Evolutionary conservation across 805 yeast species (phyloP).

Genomic region (Ogataea ramenticola): DNA sequence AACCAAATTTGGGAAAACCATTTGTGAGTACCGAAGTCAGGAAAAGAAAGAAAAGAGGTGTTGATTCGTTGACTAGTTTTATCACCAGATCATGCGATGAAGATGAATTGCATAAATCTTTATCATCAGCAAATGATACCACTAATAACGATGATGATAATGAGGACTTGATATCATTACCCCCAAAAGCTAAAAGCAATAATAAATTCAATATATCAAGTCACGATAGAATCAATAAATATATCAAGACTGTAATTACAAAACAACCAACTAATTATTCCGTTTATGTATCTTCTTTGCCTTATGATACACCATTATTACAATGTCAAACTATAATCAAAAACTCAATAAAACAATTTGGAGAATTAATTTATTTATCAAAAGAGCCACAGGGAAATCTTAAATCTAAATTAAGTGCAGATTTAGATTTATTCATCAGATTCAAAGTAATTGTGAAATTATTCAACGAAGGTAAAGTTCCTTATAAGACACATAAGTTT

Average conservation of each 20-base stretch:
- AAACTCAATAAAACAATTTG: conserved; percentile 19
- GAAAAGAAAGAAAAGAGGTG: conserved; percentile 1
- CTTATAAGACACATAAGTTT: conserved; percentile 22
- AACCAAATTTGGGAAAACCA: neutral
- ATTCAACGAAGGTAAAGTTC: conserved; percentile 18
- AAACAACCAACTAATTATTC: conserved; percentile 18
- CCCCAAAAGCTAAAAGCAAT: neutral
- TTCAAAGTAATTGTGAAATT: conserved; percentile 19
- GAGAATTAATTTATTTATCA: conserved; percentile 15
- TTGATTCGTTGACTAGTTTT: conserved; percentile 1
- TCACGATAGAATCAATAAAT: conserved; percentile 9
- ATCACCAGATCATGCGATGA: conserved; percentile 4
- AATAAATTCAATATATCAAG: neutral
- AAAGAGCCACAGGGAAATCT: conserved; percentile 9
- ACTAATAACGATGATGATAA: neutral
- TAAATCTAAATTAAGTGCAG: conserved; percentile 10
- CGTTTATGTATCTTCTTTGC: conserved; percentile 22
- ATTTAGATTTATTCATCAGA: conserved; percentile 17
- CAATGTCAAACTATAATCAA: conserved; percentile 17
- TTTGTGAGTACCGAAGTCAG: neutral
- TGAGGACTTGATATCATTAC: neutral
- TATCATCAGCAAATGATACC: no score
- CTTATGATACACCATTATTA: conserved; percentile 19
- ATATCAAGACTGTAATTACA: conserved; percentile 20
- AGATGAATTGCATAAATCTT: neutral